Base-by-base conservation (phyloP, 768 basidiomycete genomes). In the Phanerochaete sordida region DNA sequence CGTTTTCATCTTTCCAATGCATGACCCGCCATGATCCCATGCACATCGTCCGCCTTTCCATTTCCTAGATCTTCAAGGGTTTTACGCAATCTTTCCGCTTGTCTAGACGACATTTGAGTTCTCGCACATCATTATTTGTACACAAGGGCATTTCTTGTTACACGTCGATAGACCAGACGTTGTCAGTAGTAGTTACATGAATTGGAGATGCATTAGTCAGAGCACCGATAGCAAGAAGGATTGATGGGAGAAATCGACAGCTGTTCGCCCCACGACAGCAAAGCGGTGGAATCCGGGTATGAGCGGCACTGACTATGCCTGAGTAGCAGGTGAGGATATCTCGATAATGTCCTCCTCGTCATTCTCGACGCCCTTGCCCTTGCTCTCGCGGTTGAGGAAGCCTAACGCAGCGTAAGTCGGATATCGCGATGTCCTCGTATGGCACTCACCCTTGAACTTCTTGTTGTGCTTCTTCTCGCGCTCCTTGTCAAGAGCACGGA, bases 401-500 rank as follows among this genome's bases (percentile, higher is more conserved):
- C 84, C 84, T 86, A 56, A 21, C 37, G 15, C 6, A 7, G 47
- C 5, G 9, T 48, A 12, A 24, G 24, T 30, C 19, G 15, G 46
- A 39, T 8, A 3, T 13, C 19, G 28, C 27, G 48, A 46, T 1
- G 47, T 8, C 2, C 45, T n/a, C n/a, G 26, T 7, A 5, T 24
- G n/a, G 11, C 12, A 63, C 63, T 39, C 43, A 88, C 91, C 92
- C 77, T 86, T 88, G 69, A 93, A 75, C 71, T 88, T 93, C 69
- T 86, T 77, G 61, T 86, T 87, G 62, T 86, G 81, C 0, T 69
- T 80, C 63, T 75, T 82, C 62, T 90, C 87, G 47, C 84, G 81
- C 68, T 86, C 86, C 63, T 86, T 82, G 58, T 93, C 91, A 35
- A 79, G 79, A 2, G 69, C 79, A 16, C 81, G 80, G 47, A 91